Percentiles rank a stretch among this genome's conserved stretches.
phyloP scores from a whole-genome alignment of 352 stramenopile species.

The Globisporangium takayamanum region DNA sequence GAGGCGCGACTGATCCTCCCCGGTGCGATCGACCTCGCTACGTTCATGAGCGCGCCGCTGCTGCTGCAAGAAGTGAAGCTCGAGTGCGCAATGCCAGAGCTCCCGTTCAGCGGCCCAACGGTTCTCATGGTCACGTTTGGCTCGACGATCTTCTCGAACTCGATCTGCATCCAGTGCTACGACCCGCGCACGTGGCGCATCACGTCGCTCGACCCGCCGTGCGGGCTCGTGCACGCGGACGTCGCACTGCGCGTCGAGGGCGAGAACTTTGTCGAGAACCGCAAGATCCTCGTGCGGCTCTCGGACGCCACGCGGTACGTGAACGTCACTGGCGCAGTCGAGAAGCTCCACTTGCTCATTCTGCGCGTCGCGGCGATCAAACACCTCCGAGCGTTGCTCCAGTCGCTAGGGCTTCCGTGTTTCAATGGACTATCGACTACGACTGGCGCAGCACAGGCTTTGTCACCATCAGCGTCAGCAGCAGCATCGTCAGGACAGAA shows the following conservation, averaged over 20 bases:
- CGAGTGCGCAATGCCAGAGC: conserved; percentile 45
- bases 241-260: conserved; percentile 39
- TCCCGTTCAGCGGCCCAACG: conserved; percentile 47
- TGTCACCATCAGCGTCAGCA: not conserved
- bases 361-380: conserved; percentile 43
- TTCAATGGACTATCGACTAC: not conserved
- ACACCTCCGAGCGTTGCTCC: conserved; percentile 33
- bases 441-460: not conserved
- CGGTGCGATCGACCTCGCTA: conserved; percentile 8
- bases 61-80: conserved; percentile 24
- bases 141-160: conserved; percentile 55
- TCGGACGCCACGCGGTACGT: conserved; percentile 41
- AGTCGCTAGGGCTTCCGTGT: conserved; percentile 17
- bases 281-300: conserved; percentile 48
- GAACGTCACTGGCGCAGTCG: conserved; percentile 22
- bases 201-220: conserved; percentile 31
- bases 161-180: conserved; percentile 63
- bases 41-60: conserved; percentile 6
- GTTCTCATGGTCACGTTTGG: conserved; percentile 39
- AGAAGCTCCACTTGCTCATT: conserved; percentile 44
- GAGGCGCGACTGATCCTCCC: conserved; percentile 34
- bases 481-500: conserved; percentile 10
- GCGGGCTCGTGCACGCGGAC: conserved; percentile 27
- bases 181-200: conserved; percentile 52
- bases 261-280: conserved; percentile 64